Evolutionary conservation across 345 rosid species (phyloP).

Genomic region (Bruguiera gymnorhiza): DNA sequence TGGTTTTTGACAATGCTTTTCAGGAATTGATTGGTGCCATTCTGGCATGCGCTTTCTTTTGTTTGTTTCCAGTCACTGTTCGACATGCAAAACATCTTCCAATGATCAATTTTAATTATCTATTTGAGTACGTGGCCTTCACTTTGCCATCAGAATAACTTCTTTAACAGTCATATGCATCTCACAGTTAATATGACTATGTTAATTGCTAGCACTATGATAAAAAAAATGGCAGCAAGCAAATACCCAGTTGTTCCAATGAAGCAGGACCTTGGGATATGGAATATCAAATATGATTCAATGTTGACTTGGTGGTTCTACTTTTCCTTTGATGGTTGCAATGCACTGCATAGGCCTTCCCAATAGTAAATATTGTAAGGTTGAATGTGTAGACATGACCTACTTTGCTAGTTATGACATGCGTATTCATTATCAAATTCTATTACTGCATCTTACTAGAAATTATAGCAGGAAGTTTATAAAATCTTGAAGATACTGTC

Average conservation of each 20-base stretch:
- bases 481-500: no score
- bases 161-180: not conserved
- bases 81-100: conserved; percentile 67
- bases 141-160: conserved; percentile 25
- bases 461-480: no score
- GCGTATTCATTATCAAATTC: not conserved
- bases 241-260: not conserved
- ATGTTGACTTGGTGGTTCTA: no score
- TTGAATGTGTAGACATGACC: not conserved
- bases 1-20: conserved; percentile 13
- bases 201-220: not conserved
- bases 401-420: not conserved
- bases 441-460: no score
- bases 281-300: no score
- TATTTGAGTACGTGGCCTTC: conserved; percentile 72
- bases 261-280: not conserved
- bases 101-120: conserved; percentile 69
- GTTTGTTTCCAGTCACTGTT: conserved; percentile 64
- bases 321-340: not conserved
- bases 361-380: no score
- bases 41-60: conserved; percentile 79
- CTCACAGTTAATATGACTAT: not conserved
- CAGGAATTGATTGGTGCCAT: conserved; percentile 88
- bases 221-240: not conserved
- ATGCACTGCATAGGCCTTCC: not conserved